Base-by-base conservation (phyloP, 768 basidiomycete genomes). In the Phanerochaete sordida region DNA sequence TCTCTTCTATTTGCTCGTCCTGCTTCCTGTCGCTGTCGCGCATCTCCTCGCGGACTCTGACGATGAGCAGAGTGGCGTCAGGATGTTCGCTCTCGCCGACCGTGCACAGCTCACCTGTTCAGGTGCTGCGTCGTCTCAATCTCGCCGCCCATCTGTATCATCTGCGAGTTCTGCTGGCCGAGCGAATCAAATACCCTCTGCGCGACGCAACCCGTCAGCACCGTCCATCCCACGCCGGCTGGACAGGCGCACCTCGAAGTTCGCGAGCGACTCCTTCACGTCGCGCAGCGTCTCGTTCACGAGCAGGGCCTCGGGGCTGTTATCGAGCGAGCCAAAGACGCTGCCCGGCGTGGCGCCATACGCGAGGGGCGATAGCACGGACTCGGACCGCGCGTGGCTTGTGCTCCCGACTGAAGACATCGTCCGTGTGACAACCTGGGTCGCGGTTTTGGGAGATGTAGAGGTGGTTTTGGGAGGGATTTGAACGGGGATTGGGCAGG, bases 111-210 rank as follows among this genome's bases (percentile, higher is more conserved):
- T 28, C 61, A 81, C 81, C 70, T 76, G 47, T 74, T 72, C 19
- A 81, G 74, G 49, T 79, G 76, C 47, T 75, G 64, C 39, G 74
- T 72, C 21, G 72, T 73, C 52, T 76, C 77, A 12, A 74, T 58
- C 23, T 77, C 73, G 9, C 75, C 78, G 5, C 75, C 77, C 6
- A 74, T 64, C 46, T 76, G 66, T 4, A 78, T 76, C 39, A 79
- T 72, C 49, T 79, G 76, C 57, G 75, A 69, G 2, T 78, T 77
- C 60, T 82, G 79, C 15, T 73, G 73, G 37, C 77, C 76, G 44
- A 84, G 67, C 7, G 73, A 73, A 49, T 79, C 80, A 55, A 82
- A 76, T 4, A 76, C 74, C 4, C 70, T 69, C 84, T 85, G 58
- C 31, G 45, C 33, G 30, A 21, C 19, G 15, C 24, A 13, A 4